These are phyloP conservation scores for Hypsizygus ulmarius DNA, from an alignment of 1,284 basidiomycete species.

Conservation along the genomic window DNA sequence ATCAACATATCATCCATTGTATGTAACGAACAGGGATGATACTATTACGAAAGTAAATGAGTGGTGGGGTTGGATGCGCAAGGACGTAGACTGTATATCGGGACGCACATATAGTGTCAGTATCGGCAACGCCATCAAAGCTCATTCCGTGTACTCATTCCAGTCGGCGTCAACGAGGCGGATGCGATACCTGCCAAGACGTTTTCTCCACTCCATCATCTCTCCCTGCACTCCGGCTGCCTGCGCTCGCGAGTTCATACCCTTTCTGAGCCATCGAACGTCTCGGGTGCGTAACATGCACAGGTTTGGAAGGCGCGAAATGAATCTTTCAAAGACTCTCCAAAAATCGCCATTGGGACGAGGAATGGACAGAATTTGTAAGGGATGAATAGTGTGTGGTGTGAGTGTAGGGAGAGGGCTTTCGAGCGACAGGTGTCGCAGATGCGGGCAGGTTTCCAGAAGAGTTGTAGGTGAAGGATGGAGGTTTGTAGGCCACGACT, in stretches of 20 bases:
- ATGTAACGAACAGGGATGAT: no score
- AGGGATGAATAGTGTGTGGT: slow-evolving; percentile 39
- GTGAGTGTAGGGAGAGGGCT: slow-evolving; percentile 53
- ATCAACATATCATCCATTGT: no score
- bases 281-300: slow-evolving; percentile 59
- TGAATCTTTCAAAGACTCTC: slow-evolving; percentile 47
- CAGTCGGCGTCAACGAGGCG: slow-evolving; percentile 67
- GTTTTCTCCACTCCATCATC: slow-evolving; percentile 66
- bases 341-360: slow-evolving; percentile 60
- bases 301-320: slow-evolving; percentile 58
- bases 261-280: slow-evolving; percentile 66
- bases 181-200: slow-evolving; percentile 54
- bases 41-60: no score
- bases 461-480: slow-evolving; percentile 57
- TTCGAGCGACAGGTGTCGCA: slow-evolving; percentile 68
- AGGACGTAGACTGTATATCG: background rate
- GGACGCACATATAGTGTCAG: background rate
- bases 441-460: slow-evolving; percentile 52
- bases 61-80: background rate
- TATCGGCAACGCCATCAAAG: background rate
- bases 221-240: slow-evolving; percentile 75
- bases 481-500: slow-evolving; percentile 66
- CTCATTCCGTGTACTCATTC: slow-evolving; percentile 43
- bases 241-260: slow-evolving; percentile 60
- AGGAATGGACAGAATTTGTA: slow-evolving; percentile 70